Conservation (phyloP, 352 stramenopile species). For the Globisporangium polare region DNA sequence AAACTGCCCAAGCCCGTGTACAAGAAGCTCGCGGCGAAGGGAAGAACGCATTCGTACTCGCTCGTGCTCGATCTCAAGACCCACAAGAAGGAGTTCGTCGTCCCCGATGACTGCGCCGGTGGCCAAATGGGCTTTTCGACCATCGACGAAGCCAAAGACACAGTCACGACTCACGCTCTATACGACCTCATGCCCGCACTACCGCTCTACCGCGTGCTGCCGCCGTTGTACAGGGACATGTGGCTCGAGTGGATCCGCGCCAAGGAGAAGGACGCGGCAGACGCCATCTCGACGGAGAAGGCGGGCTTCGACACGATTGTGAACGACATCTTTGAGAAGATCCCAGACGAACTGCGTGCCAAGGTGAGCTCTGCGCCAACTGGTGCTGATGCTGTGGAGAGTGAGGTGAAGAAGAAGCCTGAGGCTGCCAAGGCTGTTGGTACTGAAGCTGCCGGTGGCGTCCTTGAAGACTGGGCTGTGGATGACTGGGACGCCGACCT, state of each 20-base stretch:
- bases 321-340: slow-evolving; percentile 36
- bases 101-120: slow-evolving; percentile 29
- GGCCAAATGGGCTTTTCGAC: slow-evolving; percentile 43
- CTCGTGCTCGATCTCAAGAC: slow-evolving; percentile 47
- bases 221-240: slow-evolving; percentile 82
- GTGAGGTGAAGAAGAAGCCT: slow-evolving; percentile 11
- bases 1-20: slow-evolving; percentile 80
- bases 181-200: slow-evolving; percentile 84
- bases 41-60: slow-evolving; percentile 42
- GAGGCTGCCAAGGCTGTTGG: not conserved
- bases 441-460: not conserved
- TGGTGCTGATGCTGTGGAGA: not conserved
- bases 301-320: slow-evolving; percentile 54
- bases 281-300: slow-evolving; percentile 30
- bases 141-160: slow-evolving; percentile 72
- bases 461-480: slow-evolving; percentile 51
- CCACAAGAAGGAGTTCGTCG: slow-evolving; percentile 34
- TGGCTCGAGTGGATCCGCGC: slow-evolving; percentile 74
- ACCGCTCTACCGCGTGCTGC: slow-evolving; percentile 87
- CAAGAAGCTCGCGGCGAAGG: slow-evolving; percentile 30
- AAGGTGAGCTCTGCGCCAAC: slow-evolving; percentile 18
- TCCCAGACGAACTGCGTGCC: slow-evolving; percentile 47
- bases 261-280: slow-evolving; percentile 31
- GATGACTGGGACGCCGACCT: slow-evolving; percentile 75
- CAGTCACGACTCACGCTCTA: slow-evolving; percentile 78